Evolutionary conservation across 345 rosid species (phyloP).

Genomic region (Cochlearia excelsa): DNA sequence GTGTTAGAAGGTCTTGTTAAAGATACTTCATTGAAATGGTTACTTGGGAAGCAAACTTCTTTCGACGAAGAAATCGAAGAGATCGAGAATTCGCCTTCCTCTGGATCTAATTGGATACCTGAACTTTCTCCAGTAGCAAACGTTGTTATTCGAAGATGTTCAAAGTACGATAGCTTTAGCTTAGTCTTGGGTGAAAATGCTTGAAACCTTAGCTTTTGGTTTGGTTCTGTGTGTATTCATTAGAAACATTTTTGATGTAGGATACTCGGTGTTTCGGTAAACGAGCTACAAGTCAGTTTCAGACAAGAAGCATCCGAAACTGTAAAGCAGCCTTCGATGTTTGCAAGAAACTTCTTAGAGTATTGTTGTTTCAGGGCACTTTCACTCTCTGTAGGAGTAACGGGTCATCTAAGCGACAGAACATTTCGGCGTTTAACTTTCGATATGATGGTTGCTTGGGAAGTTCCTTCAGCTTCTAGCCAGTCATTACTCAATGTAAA

Average conservation of each 20-base stretch:
- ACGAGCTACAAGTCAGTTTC: conserved; percentile 68
- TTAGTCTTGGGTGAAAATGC: too few species aligned
- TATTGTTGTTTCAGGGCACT: conserved; percentile 89
- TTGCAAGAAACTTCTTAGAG: conserved; percentile 88
- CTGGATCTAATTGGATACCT: conserved; percentile 64
- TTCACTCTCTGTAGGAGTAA: conserved; percentile 56
- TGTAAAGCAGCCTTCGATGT: conserved; percentile 61
- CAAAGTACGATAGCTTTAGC: conserved; percentile 54
- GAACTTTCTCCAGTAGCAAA: conserved; percentile 89
- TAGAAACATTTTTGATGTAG: conserved; percentile 43
- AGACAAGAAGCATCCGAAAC: conserved; percentile 74
- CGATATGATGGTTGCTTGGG: conserved; percentile 99
- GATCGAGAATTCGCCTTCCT: conserved; percentile 72
- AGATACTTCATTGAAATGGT: conserved; percentile 88
- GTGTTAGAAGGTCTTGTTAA: conserved; percentile 73
- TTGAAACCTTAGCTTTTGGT: too few species aligned
- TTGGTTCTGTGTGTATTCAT: too few species aligned
- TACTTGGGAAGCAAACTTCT: conserved; percentile 58
- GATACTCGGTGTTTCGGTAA: conserved; percentile 57
- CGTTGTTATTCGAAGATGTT: conserved; percentile 80
- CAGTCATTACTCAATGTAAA: conserved; percentile 57
- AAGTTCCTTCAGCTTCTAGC: conserved; percentile 65
- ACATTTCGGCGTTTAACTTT: conserved; percentile 75
- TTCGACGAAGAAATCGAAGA: conserved; percentile 83
- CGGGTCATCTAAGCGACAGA: conserved; percentile 74